Evolutionary conservation across 768 basidiomycete genomes (phyloP), one percentile per base, ranked within the genome.

Genomic region (Thelephora aurantiotincta): DNA sequence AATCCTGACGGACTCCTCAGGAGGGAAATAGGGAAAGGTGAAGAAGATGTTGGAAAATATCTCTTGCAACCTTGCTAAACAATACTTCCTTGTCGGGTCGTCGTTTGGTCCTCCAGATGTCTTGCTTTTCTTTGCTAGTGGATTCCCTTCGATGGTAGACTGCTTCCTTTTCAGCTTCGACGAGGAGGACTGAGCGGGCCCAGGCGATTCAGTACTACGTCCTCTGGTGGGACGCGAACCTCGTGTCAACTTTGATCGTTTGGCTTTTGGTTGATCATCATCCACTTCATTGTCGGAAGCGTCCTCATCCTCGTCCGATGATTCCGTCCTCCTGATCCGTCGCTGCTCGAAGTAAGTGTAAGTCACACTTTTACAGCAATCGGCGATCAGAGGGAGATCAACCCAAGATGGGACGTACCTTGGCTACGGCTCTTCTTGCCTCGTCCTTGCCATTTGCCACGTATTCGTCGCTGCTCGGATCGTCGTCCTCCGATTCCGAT

Each of bases 81-180:
- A 91, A 54, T 88, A 90, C 58, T 80, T 87, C 52, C 88, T 72
- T 0, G 76, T 71, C 7, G 83, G 77, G 55, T 91, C 87, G n/a
- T 80, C 80, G 11, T 65, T 64, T 35, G 61, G 60, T 14, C 26
- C 36, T 11, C 50, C 37, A 26, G 68, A 63, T 26, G 69, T 68
- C 18, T 66, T 61, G 56, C 68, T 73, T 49, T 72, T 68, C 58
- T 78, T 79, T 12, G 71, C 58, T 14, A 70, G 55, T 6, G 68
- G 68, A 9, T 68, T 61, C 36, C 66, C 62, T 6, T 61, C 60
- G 2, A 65, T 58, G 2, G 58, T 55, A n/a, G 63, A 62, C 12
- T 64, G 68, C 58, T 80, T 82, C 53, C 84, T 75, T 60, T 82
- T 83, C 18, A 72, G 58, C 33, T 57, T 54, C 26, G 26, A 30